Conservation (phyloP, 495 filamentous ascomycete species). For the Aspergillus sclerotiicarbonarius region DNA sequence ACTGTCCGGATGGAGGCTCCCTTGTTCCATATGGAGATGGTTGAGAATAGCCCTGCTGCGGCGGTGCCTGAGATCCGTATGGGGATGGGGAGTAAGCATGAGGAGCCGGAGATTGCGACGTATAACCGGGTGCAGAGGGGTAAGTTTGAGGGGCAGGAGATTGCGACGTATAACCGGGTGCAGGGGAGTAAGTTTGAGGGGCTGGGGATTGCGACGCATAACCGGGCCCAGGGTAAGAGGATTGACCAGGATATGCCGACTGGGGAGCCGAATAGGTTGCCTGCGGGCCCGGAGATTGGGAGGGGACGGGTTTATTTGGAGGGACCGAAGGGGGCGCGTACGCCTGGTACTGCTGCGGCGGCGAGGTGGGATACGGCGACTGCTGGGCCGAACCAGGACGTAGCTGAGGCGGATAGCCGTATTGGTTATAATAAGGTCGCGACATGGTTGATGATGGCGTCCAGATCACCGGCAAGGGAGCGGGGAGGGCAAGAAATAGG, state of each 20-base stretch:
- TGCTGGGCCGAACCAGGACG: slow-evolving; percentile 22
- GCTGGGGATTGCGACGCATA: not conserved
- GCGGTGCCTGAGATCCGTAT: slow-evolving; percentile 14
- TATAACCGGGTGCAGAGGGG: slow-evolving; percentile 9
- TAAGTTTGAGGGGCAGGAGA: not conserved
- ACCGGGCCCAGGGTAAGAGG: not conserved
- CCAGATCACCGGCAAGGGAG: slow-evolving; percentile 8
- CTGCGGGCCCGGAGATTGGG: slow-evolving; percentile 27
- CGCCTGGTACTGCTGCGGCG: slow-evolving; percentile 38
- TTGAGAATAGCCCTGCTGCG: slow-evolving; percentile 19
- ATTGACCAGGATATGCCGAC: not conserved
- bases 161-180: no score
- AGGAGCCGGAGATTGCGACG: slow-evolving; percentile 25
- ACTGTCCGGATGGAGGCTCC: slow-evolving; percentile 15
- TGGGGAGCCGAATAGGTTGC: slow-evolving; percentile 22
- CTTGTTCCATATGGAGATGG: slow-evolving; percentile 17
- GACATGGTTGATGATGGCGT: slow-evolving; percentile 34
- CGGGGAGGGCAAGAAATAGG: slow-evolving; percentile 6
- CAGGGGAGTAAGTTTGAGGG: not conserved
- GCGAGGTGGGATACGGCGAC: slow-evolving; percentile 38
- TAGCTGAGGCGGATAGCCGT: slow-evolving; percentile 37
- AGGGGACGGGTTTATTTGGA: slow-evolving; percentile 24
- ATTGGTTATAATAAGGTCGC: slow-evolving; percentile 34
- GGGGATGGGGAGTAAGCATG: slow-evolving; percentile 19
- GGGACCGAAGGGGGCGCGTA: slow-evolving; percentile 27